Conservation (phyloP, 1,139 yeast species). For the Taphrina populina region DNA sequence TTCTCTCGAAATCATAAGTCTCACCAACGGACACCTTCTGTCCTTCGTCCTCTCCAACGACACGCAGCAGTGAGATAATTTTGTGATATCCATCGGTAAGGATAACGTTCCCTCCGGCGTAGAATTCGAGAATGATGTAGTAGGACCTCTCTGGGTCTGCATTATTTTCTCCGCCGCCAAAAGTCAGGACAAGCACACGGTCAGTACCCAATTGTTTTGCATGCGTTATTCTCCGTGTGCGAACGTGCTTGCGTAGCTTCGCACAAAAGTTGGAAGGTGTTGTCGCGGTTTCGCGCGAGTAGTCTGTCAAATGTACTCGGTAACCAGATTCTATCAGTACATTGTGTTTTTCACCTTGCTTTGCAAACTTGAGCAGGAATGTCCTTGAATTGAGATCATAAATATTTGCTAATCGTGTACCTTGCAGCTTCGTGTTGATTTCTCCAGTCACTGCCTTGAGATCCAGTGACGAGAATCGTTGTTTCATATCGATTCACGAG, state of each 20-base stretch:
- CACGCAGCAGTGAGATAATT: slow-evolving; percentile 72
- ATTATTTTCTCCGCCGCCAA: slow-evolving; percentile 60
- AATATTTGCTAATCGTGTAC: slow-evolving; percentile 68
- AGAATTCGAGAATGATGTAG: slow-evolving; percentile 82
- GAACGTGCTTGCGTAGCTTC: slow-evolving; percentile 75
- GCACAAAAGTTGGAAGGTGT: slow-evolving; percentile 82
- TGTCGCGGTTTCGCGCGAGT: slow-evolving; percentile 73
- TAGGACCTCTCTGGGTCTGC: slow-evolving; percentile 43
- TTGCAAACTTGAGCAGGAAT: slow-evolving; percentile 73
- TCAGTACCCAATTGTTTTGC: slow-evolving; percentile 75
- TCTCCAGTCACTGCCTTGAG: slow-evolving; percentile 70
- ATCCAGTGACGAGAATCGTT: slow-evolving; percentile 82
- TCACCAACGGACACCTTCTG: slow-evolving; percentile 71
- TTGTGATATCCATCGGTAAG: slow-evolving; percentile 66
- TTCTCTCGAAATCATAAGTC: slow-evolving; percentile 54
- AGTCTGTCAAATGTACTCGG: slow-evolving; percentile 74
- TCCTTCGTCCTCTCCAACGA: slow-evolving; percentile 66
- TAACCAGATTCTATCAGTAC: slow-evolving; percentile 84
- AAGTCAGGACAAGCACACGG: slow-evolving; percentile 74
- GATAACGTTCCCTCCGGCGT: slow-evolving; percentile 89
- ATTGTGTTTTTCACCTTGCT: slow-evolving; percentile 76
- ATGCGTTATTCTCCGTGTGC: slow-evolving; percentile 71
- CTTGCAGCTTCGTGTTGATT: slow-evolving; percentile 49
- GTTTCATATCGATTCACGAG: slow-evolving; percentile 49
- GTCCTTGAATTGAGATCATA: slow-evolving; percentile 76